Base-by-base conservation (phyloP, 2,329 filamentous ascomycete species). In the Pseudogymnoascus sp. region DNA sequence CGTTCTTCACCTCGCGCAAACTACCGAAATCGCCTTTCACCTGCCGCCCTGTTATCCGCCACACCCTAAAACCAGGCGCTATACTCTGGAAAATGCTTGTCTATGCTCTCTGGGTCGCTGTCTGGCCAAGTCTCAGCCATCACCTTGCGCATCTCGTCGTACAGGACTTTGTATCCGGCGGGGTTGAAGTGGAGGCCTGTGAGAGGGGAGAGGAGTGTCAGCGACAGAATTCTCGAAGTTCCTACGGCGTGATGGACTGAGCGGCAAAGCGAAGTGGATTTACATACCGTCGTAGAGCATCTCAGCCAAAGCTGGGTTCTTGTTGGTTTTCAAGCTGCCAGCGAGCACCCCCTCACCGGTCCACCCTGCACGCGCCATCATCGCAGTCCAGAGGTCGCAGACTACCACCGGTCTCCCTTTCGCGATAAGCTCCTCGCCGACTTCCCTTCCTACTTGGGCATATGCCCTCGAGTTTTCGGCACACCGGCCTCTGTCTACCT, bases 341-440 rank as follows among this genome's bases (percentile, higher is more conserved):
- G 60, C n/a, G 11, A 64, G 38, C 86, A 84, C 60, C 77, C 76
- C 65, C 87, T 75, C 61, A 84, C 73, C 23, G 75, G 74, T 22
- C 75, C 75, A 49, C 72, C 74, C 84, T 77, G 74, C 93, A 81
- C 83, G 80, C 62, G 84, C 79, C 86, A 96, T 90, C 69, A 97
- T 82, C 0, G 84, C 85, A 64, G 84, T 82, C 85, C 90, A 95
- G 1, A 97, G 80, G 74, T 97, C 91, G 22, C 96, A 77, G 1
- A 93, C 82, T 0, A 85, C 80, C 3, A 93, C 69, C 5, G 75
- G 65, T 16, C 64, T 60, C 23, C 68, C 65, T 35, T 69, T 67
- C 7, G 35, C 39, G 12, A 42, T 73, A 52, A 80, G 75, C 62
- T 79, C 79, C 58, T 74, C 78, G 2, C 82, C 88, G 0, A 89